Base-by-base conservation (phyloP, 176 grass and related monocot species). In the Chrysopogon serrulatus region DNA sequence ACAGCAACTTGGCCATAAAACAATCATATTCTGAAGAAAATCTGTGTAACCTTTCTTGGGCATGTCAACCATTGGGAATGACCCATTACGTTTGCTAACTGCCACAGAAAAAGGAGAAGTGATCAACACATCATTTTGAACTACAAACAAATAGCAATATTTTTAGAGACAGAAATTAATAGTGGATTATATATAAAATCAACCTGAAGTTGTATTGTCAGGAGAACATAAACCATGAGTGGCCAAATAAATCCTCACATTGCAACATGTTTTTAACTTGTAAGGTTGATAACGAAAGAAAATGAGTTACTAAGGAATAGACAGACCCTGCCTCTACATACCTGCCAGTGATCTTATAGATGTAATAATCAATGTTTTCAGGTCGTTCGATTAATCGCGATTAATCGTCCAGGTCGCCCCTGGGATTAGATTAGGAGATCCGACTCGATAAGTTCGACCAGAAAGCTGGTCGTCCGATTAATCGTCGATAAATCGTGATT, bases 61-160 rank as follows among this genome's bases (percentile, higher is more conserved):
- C 97, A 99, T 27, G 97, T 90, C 80, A 99, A 83, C 90, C 97
- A 96, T 12, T 82, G 93, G 84, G 89, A 96, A 81, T 21, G 86
- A 7, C 97, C 93, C 97, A 99, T 89, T 85, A 92, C 81, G 71
- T 93, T 94, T 89, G 97, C 93, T 88, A 99, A 84, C 97, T 99
- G 90, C 68, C 30, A 87, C 82, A 83, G 23, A 66, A 53, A 35
- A 35, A 14, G 0, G 9, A 1, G 8, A 79, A 80, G 44, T 70
- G 47, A 78, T 33, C 21, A 78, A 41, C 23, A 70, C 53, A 65
- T 82, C 57, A 86, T 67, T 37, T 34, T 83, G 7, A 67, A 40
- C 36, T 67, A 59, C 73, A 78, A 61, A 65, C 12, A 42, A 69
- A 47, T 35, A 4, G 19, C 10, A 16, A 2, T 24, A 28, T 76